Percentiles rank a stretch among this genome's conserved stretches.
Evolutionary conservation across 257 asterid species (phyloP).

Genomic region (Coffea canephora): DNA sequence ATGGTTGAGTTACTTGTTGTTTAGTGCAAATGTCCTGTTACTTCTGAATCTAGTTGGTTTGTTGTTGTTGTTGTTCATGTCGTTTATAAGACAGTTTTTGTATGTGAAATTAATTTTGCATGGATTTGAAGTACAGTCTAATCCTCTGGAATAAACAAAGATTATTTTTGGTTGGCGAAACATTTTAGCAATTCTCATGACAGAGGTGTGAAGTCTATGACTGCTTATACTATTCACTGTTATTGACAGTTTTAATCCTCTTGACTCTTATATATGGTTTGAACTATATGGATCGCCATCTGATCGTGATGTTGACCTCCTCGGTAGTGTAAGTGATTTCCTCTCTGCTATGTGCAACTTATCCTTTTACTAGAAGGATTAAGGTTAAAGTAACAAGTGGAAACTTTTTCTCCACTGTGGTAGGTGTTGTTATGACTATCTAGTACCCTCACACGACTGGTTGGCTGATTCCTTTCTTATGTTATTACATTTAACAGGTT

Average conservation of each 20-base stretch:
- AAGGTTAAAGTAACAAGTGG: not conserved
- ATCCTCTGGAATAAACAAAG: not conserved
- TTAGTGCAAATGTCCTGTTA: not conserved
- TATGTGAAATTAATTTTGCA: not conserved
- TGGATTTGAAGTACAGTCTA: not conserved
- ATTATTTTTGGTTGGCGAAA: not conserved
- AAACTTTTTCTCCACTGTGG: not conserved
- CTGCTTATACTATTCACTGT: slow-evolving; percentile 13
- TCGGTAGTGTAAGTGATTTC: slow-evolving; percentile 76
- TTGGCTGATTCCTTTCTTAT: not conserved
- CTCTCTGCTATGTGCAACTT: slow-evolving; percentile 15
- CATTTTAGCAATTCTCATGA: not conserved
- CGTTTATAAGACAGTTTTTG: not conserved
- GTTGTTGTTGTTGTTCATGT: not conserved
- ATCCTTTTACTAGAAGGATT: not conserved
- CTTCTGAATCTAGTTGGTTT: not conserved
- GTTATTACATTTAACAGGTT: slow-evolving; percentile 46
- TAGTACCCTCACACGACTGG: not conserved
- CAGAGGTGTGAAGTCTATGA: slow-evolving; percentile 1
- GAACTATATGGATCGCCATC: slow-evolving; percentile 88
- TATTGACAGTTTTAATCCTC: slow-evolving; percentile 81
- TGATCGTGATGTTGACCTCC: slow-evolving; percentile 89
- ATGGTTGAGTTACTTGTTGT: not conserved
- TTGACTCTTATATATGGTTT: slow-evolving; percentile 91
- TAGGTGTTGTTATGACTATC: not conserved